Base-by-base conservation (phyloP, 2,329 filamentous ascomycete species). In the Diaporthe ampelina region DNA sequence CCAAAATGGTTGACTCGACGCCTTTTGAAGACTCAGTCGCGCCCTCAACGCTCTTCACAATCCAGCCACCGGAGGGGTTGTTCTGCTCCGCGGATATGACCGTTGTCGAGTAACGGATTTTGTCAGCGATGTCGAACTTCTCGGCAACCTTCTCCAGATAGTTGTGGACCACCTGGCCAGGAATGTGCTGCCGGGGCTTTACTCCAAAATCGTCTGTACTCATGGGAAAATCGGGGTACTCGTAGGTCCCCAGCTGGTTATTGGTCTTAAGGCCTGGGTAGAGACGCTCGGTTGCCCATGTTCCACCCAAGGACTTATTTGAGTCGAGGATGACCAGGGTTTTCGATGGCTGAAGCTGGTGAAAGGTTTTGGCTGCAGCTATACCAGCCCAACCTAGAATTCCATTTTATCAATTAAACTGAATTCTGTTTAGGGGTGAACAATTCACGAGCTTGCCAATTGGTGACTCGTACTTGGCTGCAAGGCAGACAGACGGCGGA, bases 141-240 rank as follows among this genome's bases (percentile, higher is more conserved):
- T 84, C 80, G 5, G 84, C 86, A 56, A 86, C 88, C 15, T 81
- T 81, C 24, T 81, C 82, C 8, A 89, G 83, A 77, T 91, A 90
- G 17, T 83, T 76, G 75, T 88, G 83, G 45, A 89, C 79, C 7
- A 85, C 84, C 11, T 78, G 75, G 1, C 87, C 88, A 0, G 88
- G 84, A 17, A 90, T 87, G 76, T 88, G 84, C 76, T 88, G 78
- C 4, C 84, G 83, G 0, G 83, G 80, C 58, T 84, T 79, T 32
- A 90, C 81, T 1, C 84, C 84, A 77, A 89, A 91, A 0, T 82
- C 85, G 21, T 86, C 86, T 10, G 84, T 81, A 75, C 87, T 85
- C 91, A 95, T 93, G 29, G 92, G 92, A 75, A 94, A 94, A 78
- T 94, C 94, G 0, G 91, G 90, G 78, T 90, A 95, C 81, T 95